A percentile compares a stretch with the other conserved stretches of the same genome.
phyloP scores from a whole-genome alignment of 1,284 basidiomycete genomes.

The Cutaneotrichosporon arboriforme region DNA sequence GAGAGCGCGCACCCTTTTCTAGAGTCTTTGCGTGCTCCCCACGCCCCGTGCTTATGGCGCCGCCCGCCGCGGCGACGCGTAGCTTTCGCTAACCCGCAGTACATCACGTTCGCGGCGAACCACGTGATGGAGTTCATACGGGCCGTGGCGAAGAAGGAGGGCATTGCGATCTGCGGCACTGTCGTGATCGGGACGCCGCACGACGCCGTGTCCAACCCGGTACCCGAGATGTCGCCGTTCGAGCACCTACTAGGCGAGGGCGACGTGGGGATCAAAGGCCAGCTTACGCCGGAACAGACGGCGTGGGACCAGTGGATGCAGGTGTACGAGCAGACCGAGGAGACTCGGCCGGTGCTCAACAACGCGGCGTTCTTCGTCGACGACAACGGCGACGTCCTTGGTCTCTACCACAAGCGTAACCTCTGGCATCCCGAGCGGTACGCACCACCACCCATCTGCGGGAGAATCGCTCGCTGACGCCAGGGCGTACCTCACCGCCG shows the following conservation, averaged over 20 bases:
- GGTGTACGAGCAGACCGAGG: conserved; percentile 21
- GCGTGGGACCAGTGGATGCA: conserved; percentile 34
- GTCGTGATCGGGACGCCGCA: conserved; percentile 35
- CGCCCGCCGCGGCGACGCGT: too few relatives aligned
- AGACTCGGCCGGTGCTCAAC: conserved; percentile 20
- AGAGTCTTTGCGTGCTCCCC: too few relatives aligned
- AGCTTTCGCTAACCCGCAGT: conserved; percentile 27
- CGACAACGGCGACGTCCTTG: conserved; percentile 27
- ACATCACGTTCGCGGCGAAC: conserved; percentile 33
- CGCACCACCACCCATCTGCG: conserved; percentile 1
- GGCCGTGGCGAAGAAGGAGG: conserved; percentile 26
- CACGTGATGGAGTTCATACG: conserved; percentile 28
- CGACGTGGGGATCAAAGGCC: too few relatives aligned
- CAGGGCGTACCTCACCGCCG: conserved; percentile 41
- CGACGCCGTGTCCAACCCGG: conserved; percentile 10
- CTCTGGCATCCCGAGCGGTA: conserved; percentile 48
- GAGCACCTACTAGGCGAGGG: conserved; percentile 23
- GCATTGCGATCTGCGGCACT: conserved; percentile 35
- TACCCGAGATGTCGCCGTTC: conserved; percentile 26
- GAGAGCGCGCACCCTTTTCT: too few relatives aligned
- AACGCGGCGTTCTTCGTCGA: conserved; percentile 47
- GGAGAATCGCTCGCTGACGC: too few relatives aligned
- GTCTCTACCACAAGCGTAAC: conserved; percentile 44
- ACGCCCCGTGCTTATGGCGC: too few relatives aligned
- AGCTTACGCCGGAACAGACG: conserved; percentile 6